A percentile compares a stretch with the other conserved stretches of the same genome.
phyloP scores from a whole-genome alignment of 2,329 filamentous ascomycete genomes.

The Myriosclerotinia scirpicola region DNA sequence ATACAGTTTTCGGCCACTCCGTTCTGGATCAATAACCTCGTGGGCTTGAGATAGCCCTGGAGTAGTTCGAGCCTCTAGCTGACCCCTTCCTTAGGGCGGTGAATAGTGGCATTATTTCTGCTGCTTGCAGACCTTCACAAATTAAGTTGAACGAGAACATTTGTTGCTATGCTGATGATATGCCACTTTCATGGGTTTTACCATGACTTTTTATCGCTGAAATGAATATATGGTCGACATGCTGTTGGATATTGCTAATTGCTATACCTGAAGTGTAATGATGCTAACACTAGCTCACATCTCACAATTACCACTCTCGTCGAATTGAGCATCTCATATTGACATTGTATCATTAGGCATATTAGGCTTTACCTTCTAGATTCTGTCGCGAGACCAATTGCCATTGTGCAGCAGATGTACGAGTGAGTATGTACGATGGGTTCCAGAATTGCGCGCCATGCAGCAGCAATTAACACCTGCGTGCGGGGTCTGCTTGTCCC shows the following conservation, averaged over 20 bases:
- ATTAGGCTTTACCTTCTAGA: not conserved
- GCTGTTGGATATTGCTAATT: not conserved
- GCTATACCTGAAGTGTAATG: not conserved
- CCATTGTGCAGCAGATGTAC: not conserved
- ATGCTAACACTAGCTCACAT: not conserved
- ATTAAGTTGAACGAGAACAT: not conserved
- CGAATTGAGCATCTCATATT: not conserved
- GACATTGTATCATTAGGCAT: not conserved
- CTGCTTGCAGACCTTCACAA: not conserved
- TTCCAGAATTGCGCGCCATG: not conserved
- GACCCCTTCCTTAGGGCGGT: slow-evolving; percentile 1
- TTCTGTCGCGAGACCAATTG: not conserved
- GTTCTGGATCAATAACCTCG: too few species aligned
- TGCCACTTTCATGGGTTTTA: not conserved
- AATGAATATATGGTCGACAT: not conserved
- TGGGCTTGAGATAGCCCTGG: too few species aligned
- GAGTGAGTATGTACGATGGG: not conserved
- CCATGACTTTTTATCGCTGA: not conserved
- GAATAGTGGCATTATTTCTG: not conserved
- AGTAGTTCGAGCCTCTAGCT: not conserved
- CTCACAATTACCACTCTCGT: not conserved
- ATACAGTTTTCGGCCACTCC: not conserved
- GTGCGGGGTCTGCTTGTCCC: not conserved
- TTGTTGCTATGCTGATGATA: not conserved
- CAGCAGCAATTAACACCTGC: not conserved